Conservation (phyloP, 306 rosid species). For the Comarum palustre region DNA sequence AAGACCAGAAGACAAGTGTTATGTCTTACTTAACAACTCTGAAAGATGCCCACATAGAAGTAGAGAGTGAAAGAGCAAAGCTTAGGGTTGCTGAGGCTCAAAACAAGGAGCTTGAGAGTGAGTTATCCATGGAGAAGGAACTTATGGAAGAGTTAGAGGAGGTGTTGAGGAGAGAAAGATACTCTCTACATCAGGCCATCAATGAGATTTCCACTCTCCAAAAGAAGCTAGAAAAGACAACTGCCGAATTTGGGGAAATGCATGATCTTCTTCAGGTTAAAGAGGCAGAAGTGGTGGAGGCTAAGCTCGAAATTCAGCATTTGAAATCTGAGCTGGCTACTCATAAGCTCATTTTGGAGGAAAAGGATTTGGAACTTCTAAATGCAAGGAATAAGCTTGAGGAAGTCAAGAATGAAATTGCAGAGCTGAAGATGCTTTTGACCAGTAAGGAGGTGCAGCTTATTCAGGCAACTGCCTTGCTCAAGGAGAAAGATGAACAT, state of each 20-base stretch:
- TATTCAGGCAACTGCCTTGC: slow-evolving; percentile 59
- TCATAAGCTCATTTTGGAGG: slow-evolving; percentile 59
- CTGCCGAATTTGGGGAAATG: slow-evolving; percentile 42
- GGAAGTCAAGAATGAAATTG: slow-evolving; percentile 56
- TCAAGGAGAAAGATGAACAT: slow-evolving; percentile 77
- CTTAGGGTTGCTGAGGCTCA: slow-evolving; percentile 54
- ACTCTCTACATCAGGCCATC: slow-evolving; percentile 57
- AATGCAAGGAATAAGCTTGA: slow-evolving; percentile 62
- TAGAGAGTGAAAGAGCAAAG: slow-evolving; percentile 68
- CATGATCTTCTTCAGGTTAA: slow-evolving; percentile 50
- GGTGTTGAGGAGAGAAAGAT: slow-evolving; percentile 61
- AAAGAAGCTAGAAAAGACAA: slow-evolving; percentile 48
- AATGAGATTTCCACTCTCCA: slow-evolving; percentile 53
- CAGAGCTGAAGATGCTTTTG: slow-evolving; percentile 66
- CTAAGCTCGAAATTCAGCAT: slow-evolving; percentile 76
- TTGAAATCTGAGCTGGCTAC: slow-evolving; percentile 72
- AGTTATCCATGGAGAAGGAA: slow-evolving; percentile 56
- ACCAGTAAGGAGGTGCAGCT: slow-evolving; percentile 66
- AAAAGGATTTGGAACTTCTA: slow-evolving; percentile 80
- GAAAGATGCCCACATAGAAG: slow-evolving; percentile 67
- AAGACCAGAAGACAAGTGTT: slow-evolving; percentile 58
- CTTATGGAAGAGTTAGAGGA: slow-evolving; percentile 54
- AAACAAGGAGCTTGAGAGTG: slow-evolving; percentile 62
- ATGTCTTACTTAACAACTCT: slow-evolving; percentile 57
- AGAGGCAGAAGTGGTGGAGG: slow-evolving; percentile 67